Evolutionary conservation across 495 filamentous ascomycete species (phyloP).

Genomic region (Podospora fimiseda): DNA sequence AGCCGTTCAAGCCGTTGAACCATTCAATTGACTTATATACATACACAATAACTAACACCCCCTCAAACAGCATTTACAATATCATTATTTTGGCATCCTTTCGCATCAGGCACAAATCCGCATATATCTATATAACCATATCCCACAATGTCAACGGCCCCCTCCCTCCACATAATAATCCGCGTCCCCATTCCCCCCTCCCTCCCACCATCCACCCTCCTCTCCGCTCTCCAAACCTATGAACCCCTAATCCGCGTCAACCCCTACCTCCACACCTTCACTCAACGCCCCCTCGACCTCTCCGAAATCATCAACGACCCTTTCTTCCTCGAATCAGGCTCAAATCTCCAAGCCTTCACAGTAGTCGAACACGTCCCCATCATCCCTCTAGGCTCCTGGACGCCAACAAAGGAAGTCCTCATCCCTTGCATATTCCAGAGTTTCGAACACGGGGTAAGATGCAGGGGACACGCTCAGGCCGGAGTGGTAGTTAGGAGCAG

Average conservation of each 20-base stretch:
- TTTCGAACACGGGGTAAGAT: constrained; percentile 27
- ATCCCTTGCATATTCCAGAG: constrained; percentile 32
- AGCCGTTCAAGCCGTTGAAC: too few species aligned
- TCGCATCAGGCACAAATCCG: too few species aligned
- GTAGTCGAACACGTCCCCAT: constrained; percentile 34
- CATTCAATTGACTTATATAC: too few species aligned
- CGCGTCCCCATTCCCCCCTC: constrained; percentile 30
- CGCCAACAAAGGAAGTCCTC: constrained; percentile 22
- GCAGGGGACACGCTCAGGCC: constrained; percentile 23
- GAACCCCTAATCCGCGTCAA: constrained; percentile 33
- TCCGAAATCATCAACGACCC: constrained; percentile 27
- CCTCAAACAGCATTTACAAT: too few species aligned
- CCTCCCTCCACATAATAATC: constrained; percentile 24
- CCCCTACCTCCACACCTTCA: constrained; percentile 24
- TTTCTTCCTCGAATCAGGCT: constrained; percentile 27
- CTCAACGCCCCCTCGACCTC: constrained; percentile 20
- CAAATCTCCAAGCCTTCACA: constrained; percentile 24
- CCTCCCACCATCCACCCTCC: constrained; percentile 20
- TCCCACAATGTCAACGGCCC: constrained; percentile 9
- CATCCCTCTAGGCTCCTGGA: constrained; percentile 27
- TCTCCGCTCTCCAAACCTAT: constrained; percentile 28
- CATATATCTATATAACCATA: not conserved
- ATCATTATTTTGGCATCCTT: too few species aligned
- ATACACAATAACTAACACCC: too few species aligned
- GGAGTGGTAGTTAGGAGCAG: constrained; percentile 31